phyloP scores from a whole-genome alignment of 2,329 filamentous ascomycete genomes.

The Xylariaceae sp. region DNA sequence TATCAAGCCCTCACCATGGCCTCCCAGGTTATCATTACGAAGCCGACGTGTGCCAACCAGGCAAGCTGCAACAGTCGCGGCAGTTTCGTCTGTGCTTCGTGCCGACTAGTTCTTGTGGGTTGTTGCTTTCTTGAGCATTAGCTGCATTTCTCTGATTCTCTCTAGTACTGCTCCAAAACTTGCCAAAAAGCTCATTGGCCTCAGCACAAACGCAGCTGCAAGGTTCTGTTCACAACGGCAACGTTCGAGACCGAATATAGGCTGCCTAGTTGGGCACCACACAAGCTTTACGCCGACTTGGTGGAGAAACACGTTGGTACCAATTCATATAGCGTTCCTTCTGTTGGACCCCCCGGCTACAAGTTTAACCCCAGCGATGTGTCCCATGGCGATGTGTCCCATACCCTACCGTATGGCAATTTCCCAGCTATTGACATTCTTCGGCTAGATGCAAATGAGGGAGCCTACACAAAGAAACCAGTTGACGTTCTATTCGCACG shows the following conservation, averaged over 20 bases:
- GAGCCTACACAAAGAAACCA: not conserved
- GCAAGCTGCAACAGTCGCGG: too few species aligned
- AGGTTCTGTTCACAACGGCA: not conserved
- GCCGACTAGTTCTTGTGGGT: too few species aligned
- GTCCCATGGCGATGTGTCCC: not conserved
- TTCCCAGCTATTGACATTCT: constrained; percentile 19
- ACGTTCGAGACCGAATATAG: constrained; percentile 1
- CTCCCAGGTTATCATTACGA: too few species aligned
- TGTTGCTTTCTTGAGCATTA: too few species aligned
- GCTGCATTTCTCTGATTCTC: too few species aligned
- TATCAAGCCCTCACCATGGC: too few species aligned
- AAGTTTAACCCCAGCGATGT: not conserved
- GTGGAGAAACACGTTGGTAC: not conserved
- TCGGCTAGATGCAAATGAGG: constrained; percentile 3
- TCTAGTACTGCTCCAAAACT: constrained; percentile 9
- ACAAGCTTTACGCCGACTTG: not conserved
- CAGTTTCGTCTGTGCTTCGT: too few species aligned
- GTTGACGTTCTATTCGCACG: constrained; percentile 19
- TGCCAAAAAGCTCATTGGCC: constrained; percentile 1
- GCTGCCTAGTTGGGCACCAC: constrained; percentile 10
- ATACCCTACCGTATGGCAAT: constrained; percentile 9
- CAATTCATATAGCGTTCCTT: not conserved
- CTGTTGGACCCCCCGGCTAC: not conserved
- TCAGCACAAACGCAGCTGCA: not conserved
- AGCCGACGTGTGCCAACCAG: too few species aligned